Evolutionary conservation across 768 basidiomycete species (phyloP), one percentile per base, ranked within the genome.

Genomic region (Trametes cingulata): DNA sequence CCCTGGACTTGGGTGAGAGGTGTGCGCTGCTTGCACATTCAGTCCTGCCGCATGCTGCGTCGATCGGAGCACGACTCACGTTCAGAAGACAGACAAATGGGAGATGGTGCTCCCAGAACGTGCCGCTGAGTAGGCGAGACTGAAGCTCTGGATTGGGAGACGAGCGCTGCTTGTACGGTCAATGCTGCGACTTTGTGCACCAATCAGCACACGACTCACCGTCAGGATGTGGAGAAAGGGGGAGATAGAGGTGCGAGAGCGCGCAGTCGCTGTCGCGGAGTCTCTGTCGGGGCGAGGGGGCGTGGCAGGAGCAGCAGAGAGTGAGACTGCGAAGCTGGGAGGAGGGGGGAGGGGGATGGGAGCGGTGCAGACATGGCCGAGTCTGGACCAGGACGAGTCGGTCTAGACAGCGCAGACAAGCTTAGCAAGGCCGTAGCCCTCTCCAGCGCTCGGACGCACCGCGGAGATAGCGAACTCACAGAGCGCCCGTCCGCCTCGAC

Each of bases 361-460:
- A 41, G 39, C 25, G 6, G 37, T 20, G 42, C 35, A n/a, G 27
- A 9, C 43, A 46, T 33, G 20, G 56, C 39, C 37, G 35, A 57
- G 56, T 33, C 46, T 41, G 46, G 56, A 27, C 39, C 56, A 17
- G 35, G 36, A 36, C 55, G 22, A 42, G 41, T 15, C 47, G 55
- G 55, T 56, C 56, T 49, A 57, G 56, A 57, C 36, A 25, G 25
- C 56, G n/a, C n/a, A n/a, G n/a, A 36, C 46, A 47, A 47, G 55
- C 46, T 40, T 13, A 51, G 50, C 13, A 51, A 24, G 35, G 35
- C 50, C 35, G 20, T 37, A 6, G 50, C 19, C 5, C 20, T 13
- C 15, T 40, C 36, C 36, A 22, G 35, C 50, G 27, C 27, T 27
- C 55, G 37, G 36, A 6, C n/a, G 12, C 47, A 36, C 20, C 55